Evolutionary conservation across 306 rosid genomes (phyloP), one percentile per base, ranked within the genome.

Genomic region (Boehmeria nivea): DNA sequence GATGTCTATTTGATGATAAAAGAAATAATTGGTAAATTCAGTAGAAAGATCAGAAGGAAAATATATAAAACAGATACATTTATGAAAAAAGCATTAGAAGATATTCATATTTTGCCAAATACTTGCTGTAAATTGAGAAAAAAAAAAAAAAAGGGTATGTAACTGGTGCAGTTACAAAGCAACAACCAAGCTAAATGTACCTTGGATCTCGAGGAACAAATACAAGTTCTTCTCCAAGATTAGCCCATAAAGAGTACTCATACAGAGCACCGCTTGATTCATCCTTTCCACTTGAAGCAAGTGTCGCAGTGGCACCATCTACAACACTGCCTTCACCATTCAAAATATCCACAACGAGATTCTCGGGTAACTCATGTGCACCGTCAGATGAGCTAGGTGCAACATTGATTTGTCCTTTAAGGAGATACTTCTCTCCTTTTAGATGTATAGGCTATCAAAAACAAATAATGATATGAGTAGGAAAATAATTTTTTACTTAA

Each of bases 151-250:
- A n/a, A n/a, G n/a, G n/a, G n/a, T n/a, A n/a, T n/a, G n/a, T n/a
- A n/a, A n/a, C n/a, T n/a, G n/a, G n/a, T n/a, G n/a, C n/a, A n/a
- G n/a, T n/a, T n/a, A n/a, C n/a, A n/a, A n/a, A n/a, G n/a, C n/a
- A n/a, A n/a, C n/a, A n/a, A 71, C 46, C 20, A 18, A 77, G 48
- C 71, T 43, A 48, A 20, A 66, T 12, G 24, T 65, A 87, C 99
- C 99, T 85, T 33, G 86, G 59, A 76, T 93, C 99, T 70, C 61
- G 54, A 54, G 99, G 96, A 77, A 85, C 71, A 57, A 93, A 78
- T 64, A 77, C 71, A 54, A 87, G 84, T 64, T 76, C 72, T 73
- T 81, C 94, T 69, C 90, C 89, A 22, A 71, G 82, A 77, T 68
- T 83, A 38, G 81, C 86, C 96, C 96, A 93, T 42, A 74, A 13